Percentiles rank a stretch among this genome's conserved stretches.
These are phyloP conservation scores for Diaporthe vaccinii DNA, from an alignment of 2,329 filamentous ascomycete genomes.

Conservation along the genomic window DNA sequence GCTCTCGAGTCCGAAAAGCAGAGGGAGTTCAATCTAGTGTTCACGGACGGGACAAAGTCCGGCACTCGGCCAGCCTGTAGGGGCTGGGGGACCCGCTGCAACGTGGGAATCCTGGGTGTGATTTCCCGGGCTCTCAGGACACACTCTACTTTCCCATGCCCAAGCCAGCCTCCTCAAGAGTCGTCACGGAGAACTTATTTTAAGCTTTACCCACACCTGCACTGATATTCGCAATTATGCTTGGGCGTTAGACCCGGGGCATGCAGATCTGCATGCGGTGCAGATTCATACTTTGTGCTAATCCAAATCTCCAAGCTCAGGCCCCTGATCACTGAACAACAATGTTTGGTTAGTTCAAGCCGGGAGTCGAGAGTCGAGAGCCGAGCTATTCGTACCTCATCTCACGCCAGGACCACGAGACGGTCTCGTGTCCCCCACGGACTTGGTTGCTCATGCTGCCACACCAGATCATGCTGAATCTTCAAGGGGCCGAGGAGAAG, in stretches of 20 bases:
- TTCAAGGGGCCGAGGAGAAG: background rate
- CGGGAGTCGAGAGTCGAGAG: background rate
- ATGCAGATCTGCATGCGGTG: slow-evolving; percentile 20
- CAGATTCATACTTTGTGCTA: slow-evolving; percentile 17
- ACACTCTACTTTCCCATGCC: background rate
- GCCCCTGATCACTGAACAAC: background rate
- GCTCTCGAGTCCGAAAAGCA: slow-evolving; percentile 9
- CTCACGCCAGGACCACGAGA: background rate
- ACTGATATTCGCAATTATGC: slow-evolving; percentile 15
- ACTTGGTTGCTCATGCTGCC: background rate
- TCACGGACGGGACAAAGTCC: background rate
- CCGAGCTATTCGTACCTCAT: background rate
- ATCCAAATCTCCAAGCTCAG: background rate
- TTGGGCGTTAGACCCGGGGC: slow-evolving; percentile 2
- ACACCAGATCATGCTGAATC: background rate
- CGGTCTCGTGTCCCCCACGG: background rate
- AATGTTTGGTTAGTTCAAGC: background rate
- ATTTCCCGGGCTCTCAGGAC: background rate
- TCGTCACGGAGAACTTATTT: slow-evolving; percentile 9
- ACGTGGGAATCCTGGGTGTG: slow-evolving; percentile 24
- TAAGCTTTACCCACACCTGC: slow-evolving; percentile 27
- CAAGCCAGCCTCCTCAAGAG: background rate
- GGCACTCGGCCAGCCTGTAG: background rate
- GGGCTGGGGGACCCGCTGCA: slow-evolving; percentile 28
- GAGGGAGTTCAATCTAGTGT: background rate